Base-by-base conservation (phyloP, 208 protist species). In the Leishmania tropica region DNA sequence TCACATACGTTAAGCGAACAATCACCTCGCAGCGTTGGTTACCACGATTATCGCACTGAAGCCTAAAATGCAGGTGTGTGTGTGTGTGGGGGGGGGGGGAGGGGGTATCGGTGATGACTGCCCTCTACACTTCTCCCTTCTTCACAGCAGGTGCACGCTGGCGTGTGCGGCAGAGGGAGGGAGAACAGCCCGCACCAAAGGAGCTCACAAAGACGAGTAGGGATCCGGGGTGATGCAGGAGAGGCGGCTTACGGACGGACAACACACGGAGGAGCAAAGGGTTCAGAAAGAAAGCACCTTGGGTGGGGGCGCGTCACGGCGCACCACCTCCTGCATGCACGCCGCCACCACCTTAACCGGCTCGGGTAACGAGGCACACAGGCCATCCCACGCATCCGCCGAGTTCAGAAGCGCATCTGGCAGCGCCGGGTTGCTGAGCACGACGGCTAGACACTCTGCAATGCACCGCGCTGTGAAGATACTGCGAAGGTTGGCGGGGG, bases 241-340 rank as follows among this genome's bases (percentile, higher is more conserved):
- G 42, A 54, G 24, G 45, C 28, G 8, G n/a, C 70, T 7, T 7
- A 11, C 51, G 67, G 24, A 24, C 28, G 24, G 45, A 24, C 68
- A n/a, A 31, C 68, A 17, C 42, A 19, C 19, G 24, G 28, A 35
- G 28, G 24, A 65, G 15, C 62, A 28, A 62, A 28, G 28, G 10
- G 31, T 6, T 85, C 60, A 78, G 58, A 85, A 87, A 24, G n/a
- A 42, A 72, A 81, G 65, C 84, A 87, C 84, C 51, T 82, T 84
- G 10, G 73, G 10, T 3, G 75, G 58, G 1, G 76, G 8, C 8
- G n/a, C 40, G 1, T 75, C 67, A n/a, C 58, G 71, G 10, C 73
- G 76, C 81, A 84, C 80, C 24, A 85, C 75, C n/a, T 51, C 79
- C 71, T 80, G 72, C 76, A 83, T 87, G 24, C 65, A 64, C 0